Base-by-base conservation (phyloP, 345 rosid species). In the Syzygium grande region DNA sequence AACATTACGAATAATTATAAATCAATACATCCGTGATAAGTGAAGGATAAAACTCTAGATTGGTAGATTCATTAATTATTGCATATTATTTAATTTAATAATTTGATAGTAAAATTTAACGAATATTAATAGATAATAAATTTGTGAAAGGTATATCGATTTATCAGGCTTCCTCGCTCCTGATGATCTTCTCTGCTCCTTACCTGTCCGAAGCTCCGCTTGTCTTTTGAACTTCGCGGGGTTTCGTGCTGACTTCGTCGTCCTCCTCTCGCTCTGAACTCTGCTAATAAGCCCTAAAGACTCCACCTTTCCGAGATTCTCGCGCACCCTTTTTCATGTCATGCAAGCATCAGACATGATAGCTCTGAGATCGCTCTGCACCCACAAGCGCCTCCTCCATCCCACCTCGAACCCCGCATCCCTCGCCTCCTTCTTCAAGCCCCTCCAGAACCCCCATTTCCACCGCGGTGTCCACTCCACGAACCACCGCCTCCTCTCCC, bases 311-410 rank as follows among this genome's bases (percentile, higher is more conserved):
- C 19, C 17, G 7, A 61, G 27, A 61, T 52, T 51, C 58, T 56
- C 15, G n/a, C 21, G 22, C 14, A 5, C 63, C 61, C 6, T 58
- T n/a, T 84, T 13, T 8, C 3, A 56, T 84, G 51, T 38, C 56
- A 87, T 84, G 84, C 89, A 87, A 84, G 73, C 58, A 30, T 38
- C 89, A 43, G 84, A 88, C n/a, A 88, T 88, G 89, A 88, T 84
- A 85, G 65, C 87, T 0, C 53, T 88, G 56, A 87, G 88, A 56
- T 79, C 55, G 38, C 85, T 87, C 23, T 88, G 29, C 87, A 30
- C 84, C 52, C 86, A 68, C 54, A 52, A 46, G 7, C 89, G 5
- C 54, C 52, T 88, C 51, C 29, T 56, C 84, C 13, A 46, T 61
- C 88, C 77, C 78, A 25, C 80, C 46, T n/a, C 49, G 22, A 61